Evolutionary conservation across 2,329 filamentous ascomycete genomes (phyloP).

Genomic region (Fusarium acutatum): DNA sequence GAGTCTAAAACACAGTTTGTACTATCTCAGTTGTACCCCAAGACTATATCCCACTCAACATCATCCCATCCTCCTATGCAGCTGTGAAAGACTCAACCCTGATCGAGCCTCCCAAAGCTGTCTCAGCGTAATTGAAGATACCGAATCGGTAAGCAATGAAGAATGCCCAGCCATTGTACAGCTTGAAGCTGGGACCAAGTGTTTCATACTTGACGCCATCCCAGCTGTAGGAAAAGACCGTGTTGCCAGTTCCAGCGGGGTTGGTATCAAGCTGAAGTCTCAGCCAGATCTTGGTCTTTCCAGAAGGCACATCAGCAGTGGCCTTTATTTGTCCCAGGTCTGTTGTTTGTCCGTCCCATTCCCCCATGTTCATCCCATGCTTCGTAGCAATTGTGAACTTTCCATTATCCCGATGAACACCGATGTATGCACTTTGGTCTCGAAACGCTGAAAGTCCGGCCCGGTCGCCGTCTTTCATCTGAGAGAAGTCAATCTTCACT

Average conservation of each 20-base stretch:
- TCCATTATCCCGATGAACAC: conserved; percentile 49
- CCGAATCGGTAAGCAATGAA: conserved; percentile 60
- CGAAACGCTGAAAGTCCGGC: conserved; percentile 63
- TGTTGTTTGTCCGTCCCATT: conserved; percentile 35
- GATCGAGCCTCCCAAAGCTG: conserved; percentile 49
- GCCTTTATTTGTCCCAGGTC: conserved; percentile 29
- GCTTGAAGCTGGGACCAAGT: conserved; percentile 45
- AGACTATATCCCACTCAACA: background rate
- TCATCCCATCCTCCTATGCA: background rate
- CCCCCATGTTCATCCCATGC: conserved; percentile 51
- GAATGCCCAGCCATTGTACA: conserved; percentile 55
- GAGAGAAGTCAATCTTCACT: conserved; percentile 57
- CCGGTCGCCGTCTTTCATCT: conserved; percentile 61
- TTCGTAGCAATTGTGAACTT: conserved; percentile 45
- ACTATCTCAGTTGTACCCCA: background rate
- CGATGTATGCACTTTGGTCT: conserved; percentile 62
- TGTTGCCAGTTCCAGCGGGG: conserved; percentile 30
- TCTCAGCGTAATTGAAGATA: conserved; percentile 60
- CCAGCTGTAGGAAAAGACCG: conserved; percentile 32
- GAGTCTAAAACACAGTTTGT: background rate
- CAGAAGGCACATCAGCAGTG: conserved; percentile 29
- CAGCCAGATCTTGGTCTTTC: conserved; percentile 35
- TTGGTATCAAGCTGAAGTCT: conserved; percentile 37
- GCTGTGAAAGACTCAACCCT: conserved; percentile 30
- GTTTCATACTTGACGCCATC: conserved; percentile 26